Evolutionary conservation across 305 asterid genomes (phyloP).

Genomic region (Fraxinus sp.): DNA sequence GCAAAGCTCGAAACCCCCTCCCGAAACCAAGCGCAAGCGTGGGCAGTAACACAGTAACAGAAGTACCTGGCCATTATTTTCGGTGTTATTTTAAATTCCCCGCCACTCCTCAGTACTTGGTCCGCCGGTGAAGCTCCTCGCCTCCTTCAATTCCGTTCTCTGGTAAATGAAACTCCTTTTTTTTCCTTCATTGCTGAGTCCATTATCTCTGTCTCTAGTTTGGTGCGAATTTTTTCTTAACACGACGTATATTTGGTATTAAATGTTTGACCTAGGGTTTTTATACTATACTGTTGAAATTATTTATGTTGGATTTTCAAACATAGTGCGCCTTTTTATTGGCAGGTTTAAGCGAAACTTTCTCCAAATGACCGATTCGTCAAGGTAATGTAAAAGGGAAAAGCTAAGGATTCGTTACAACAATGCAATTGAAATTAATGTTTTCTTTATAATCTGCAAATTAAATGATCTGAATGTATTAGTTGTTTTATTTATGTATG

Average conservation of each 20-base stretch:
- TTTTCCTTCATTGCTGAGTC: background rate
- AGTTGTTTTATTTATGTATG: background rate
- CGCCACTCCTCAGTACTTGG: constrained; percentile 36
- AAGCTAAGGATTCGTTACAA: background rate
- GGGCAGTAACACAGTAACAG: background rate
- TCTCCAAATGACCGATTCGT: constrained; percentile 42
- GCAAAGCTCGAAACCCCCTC: background rate
- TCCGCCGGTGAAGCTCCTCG: constrained; percentile 22
- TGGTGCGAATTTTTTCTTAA: background rate
- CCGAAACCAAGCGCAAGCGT: background rate
- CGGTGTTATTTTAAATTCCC: constrained; percentile 31
- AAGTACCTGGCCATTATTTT: background rate
- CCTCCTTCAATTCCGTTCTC: constrained; percentile 27
- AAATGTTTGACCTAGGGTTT: constrained; percentile 33
- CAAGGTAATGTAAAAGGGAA: constrained; percentile 33
- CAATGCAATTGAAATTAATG: background rate
- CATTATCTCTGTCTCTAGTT: background rate
- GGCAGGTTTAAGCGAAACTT: constrained; percentile 25
- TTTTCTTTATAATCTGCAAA: background rate
- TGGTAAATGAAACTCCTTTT: background rate
- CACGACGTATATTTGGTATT: background rate
- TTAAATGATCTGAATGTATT: background rate
- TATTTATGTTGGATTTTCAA: background rate
- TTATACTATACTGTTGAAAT: constrained; percentile 1
- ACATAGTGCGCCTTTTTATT: background rate